Evolutionary conservation across 2,329 filamentous ascomycete genomes (phyloP).

Genomic region (Claviceps quebecensis): DNA sequence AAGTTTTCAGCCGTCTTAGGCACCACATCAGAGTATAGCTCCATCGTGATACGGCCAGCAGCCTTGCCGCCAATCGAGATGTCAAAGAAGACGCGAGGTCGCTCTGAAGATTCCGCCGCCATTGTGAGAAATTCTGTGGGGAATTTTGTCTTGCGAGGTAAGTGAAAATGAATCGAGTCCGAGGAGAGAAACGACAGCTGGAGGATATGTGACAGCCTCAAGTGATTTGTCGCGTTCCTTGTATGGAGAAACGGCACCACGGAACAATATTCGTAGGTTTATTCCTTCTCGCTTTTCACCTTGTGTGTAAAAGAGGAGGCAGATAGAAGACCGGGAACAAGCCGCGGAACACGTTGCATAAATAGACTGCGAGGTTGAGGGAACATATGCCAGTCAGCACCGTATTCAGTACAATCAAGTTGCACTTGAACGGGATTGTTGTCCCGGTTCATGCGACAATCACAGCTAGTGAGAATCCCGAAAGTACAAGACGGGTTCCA

Average conservation of each 20-base stretch:
- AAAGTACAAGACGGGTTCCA: too few species aligned
- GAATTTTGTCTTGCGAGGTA: background rate
- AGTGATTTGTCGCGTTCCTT: background rate
- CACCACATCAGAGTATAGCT: constrained; percentile 64
- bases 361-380: background rate
- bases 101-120: constrained; percentile 33
- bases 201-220: background rate
- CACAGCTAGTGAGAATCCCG: background rate
- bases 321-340: background rate
- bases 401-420: background rate
- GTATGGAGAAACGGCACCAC: background rate
- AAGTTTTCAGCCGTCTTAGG: constrained; percentile 97
- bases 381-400: background rate
- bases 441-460: background rate
- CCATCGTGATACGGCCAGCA: constrained; percentile 70
- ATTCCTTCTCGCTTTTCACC: background rate
- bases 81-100: constrained; percentile 85
- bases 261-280: background rate
- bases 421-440: background rate
- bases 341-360: background rate
- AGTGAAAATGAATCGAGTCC: background rate
- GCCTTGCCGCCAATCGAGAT: constrained; percentile 63
- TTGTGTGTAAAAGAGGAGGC: background rate
- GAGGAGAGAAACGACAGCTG: background rate
- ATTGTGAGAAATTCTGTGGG: constrained; percentile 16